phyloP scores from a whole-genome alignment of 129 eudicot species.

The Flaveria brownii region DNA sequence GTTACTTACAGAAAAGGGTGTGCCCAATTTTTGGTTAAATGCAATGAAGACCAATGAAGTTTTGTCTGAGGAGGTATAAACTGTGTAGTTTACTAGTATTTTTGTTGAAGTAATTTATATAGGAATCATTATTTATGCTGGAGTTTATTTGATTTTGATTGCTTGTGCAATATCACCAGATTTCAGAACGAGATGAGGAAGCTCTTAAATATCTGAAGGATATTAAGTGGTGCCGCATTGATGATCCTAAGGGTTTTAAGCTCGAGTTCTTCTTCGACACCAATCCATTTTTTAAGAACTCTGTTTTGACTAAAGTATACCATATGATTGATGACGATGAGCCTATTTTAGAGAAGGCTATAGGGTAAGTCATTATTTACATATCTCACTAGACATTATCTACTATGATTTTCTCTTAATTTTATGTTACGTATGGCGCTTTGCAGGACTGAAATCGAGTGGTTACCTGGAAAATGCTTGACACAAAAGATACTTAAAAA shows the following conservation, averaged over 20 bases:
- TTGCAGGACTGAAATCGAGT: conserved; percentile 76
- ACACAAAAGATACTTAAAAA: conserved; percentile 79
- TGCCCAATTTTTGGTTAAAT: conserved; percentile 78
- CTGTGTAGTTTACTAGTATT: conserved; percentile 16
- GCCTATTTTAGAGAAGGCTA: conserved; percentile 89
- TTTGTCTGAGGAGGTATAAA: conserved; percentile 72
- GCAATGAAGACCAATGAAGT: conserved; percentile 86
- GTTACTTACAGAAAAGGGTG: conserved; percentile 67
- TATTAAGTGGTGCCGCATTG: conserved; percentile 76
- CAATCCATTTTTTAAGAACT: conserved; percentile 77
- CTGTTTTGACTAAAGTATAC: conserved; percentile 79
- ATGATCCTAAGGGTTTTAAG: conserved; percentile 87
- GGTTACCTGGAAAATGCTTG: conserved; percentile 83
- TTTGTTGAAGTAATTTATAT: neutral
- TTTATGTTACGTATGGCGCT: neutral
- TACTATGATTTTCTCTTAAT: neutral
- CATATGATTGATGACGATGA: conserved; percentile 97
- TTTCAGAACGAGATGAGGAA: conserved; percentile 88
- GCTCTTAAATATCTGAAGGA: conserved; percentile 80
- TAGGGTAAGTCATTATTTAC: conserved; percentile 52
- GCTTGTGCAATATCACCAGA: conserved; percentile 34
- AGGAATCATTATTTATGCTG: neutral
- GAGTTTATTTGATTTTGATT: conserved; percentile 1
- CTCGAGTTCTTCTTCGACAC: conserved; percentile 75
- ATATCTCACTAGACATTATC: neutral